Conservation (phyloP, 192 early-diverging fungal species). For the Gigaspora rosea region DNA sequence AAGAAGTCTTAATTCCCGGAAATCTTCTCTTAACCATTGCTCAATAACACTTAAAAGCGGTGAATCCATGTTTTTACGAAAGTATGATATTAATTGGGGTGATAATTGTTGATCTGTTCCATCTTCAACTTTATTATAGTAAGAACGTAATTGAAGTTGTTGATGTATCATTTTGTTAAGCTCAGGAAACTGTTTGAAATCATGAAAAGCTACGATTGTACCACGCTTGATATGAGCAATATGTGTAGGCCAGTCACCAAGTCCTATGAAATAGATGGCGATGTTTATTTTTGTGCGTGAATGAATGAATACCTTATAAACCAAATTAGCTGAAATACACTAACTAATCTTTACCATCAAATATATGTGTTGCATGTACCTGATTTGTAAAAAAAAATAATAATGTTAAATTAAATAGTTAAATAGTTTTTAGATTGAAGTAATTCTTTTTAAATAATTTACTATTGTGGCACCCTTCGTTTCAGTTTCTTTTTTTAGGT, state of each 20-base stretch:
- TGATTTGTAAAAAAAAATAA: too few relatives aligned
- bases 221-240: slow-evolving; percentile 69
- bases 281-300: background rate
- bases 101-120: background rate
- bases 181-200: slow-evolving; percentile 56
- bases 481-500: slow-evolving; percentile 67
- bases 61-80: slow-evolving; percentile 20
- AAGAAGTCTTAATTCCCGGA: slow-evolving; percentile 32
- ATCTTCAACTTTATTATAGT: background rate
- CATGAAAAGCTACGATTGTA: slow-evolving; percentile 44
- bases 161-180: slow-evolving; percentile 38
- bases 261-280: background rate
- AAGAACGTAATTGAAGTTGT: background rate
- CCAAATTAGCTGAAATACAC: background rate
- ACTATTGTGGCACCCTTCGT: slow-evolving; percentile 63
- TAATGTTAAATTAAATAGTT: background rate
- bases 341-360: slow-evolving; percentile 59
- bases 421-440: background rate
- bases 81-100: background rate
- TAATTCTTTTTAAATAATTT: slow-evolving; percentile 16
- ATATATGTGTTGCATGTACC: slow-evolving; percentile 81
- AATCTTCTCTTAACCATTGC: slow-evolving; percentile 66
- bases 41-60: slow-evolving; percentile 29
- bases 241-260: slow-evolving; percentile 72
- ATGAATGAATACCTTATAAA: too few relatives aligned